Percentiles rank a stretch among this genome's conserved stretches.
Conservation (phyloP, 139 green algal species). For the Chlorella ohadii region DNA sequence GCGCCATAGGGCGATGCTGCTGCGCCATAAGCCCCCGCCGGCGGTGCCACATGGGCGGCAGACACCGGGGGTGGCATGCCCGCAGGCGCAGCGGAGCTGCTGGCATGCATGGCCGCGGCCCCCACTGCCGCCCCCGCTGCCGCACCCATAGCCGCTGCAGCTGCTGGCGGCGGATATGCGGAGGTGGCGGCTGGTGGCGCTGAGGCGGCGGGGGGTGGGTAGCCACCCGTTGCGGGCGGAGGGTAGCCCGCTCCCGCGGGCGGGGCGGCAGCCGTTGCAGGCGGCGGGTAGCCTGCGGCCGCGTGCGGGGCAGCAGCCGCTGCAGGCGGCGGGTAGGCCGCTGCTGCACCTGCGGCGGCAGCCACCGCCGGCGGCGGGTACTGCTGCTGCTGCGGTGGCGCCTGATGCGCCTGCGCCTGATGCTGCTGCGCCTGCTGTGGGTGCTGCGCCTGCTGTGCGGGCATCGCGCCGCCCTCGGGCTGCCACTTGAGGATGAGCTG, state of each 20-base stretch:
- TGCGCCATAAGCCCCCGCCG: neutral
- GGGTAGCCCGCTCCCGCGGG: neutral
- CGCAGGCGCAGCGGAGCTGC: neutral
- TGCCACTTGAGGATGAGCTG: constrained; percentile 28
- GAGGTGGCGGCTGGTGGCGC: neutral
- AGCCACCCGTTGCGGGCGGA: neutral
- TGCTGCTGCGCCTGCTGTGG: neutral
- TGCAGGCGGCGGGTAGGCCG: neutral
- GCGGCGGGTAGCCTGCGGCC: neutral
- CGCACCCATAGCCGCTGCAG: neutral
- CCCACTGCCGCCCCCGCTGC: neutral
- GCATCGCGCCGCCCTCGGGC: neutral
- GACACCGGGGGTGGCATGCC: constrained; percentile 1
- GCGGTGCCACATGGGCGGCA: neutral
- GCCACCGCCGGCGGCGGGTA: neutral
- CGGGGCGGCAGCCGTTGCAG: neutral
- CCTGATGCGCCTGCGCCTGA: neutral
- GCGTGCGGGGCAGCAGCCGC: neutral
- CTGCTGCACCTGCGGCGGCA: neutral
- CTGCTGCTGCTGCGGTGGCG: neutral
- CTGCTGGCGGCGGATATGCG: neutral
- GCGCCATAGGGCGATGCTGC: neutral
- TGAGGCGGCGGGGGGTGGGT: neutral
- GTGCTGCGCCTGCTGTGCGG: neutral
- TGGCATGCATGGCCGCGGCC: neutral